phyloP scores from a whole-genome alignment of 306 rosid species.

The Abrus pulchellus region DNA sequence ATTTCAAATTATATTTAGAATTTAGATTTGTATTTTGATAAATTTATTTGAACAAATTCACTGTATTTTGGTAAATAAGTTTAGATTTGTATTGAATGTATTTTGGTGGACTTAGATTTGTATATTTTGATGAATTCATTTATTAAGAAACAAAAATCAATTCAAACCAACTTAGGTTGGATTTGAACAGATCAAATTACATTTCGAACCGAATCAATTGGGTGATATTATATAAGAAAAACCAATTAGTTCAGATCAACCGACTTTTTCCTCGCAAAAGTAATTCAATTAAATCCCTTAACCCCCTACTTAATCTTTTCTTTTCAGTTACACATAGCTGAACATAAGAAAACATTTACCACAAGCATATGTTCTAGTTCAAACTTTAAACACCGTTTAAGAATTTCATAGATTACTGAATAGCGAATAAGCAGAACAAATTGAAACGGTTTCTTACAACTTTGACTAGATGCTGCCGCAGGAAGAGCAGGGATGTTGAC shows the following conservation, averaged over 20 bases:
- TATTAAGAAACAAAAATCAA: not conserved
- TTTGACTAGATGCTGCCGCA: slow-evolving; percentile 85
- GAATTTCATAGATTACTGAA: slow-evolving; percentile 38
- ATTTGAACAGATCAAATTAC: not conserved
- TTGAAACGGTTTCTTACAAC: slow-evolving; percentile 57
- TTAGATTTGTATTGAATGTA: not conserved
- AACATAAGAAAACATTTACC: not conserved
- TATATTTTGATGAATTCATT: not conserved
- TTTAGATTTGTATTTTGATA: not conserved
- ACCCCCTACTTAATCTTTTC: not conserved
- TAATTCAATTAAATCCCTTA: not conserved
- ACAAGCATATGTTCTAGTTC: slow-evolving; percentile 19
- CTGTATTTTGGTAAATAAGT: not conserved
- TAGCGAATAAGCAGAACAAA: slow-evolving; percentile 29
- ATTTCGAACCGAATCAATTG: not conserved
- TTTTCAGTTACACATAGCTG: not conserved
- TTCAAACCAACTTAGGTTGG: not conserved
- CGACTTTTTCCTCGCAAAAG: not conserved
- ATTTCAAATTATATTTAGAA: not conserved
- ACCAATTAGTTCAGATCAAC: not conserved
- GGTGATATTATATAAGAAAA: too few relatives aligned
- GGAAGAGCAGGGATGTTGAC: slow-evolving; percentile 98
- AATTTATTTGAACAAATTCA: not conserved
- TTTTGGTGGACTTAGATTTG: not conserved
- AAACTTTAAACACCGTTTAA: not conserved